phyloP scores from a whole-genome alignment of 306 rosid species.

The Malus asiatica region DNA sequence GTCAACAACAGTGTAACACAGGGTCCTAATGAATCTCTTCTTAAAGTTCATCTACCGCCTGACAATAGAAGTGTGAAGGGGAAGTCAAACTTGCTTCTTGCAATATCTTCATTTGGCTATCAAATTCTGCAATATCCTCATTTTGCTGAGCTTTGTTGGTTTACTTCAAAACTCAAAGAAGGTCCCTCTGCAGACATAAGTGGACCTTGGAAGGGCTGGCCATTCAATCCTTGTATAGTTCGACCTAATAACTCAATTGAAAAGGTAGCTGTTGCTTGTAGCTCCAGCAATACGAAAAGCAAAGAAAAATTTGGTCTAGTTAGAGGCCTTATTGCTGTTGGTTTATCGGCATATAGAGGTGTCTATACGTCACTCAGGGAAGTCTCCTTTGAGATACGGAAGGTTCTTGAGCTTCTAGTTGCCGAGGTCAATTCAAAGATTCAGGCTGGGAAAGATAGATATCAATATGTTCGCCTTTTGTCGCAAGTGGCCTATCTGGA shows the following conservation, averaged over 20 bases:
- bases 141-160: constrained; percentile 96
- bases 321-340: constrained; percentile 82
- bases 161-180: constrained; percentile 82
- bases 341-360: constrained; percentile 85
- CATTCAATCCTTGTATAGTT: constrained; percentile 85
- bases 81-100: constrained; percentile 60
- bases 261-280: constrained; percentile 35
- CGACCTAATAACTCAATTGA: constrained; percentile 51
- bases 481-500: constrained; percentile 95
- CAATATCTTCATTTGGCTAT: constrained; percentile 82
- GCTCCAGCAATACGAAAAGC: constrained; percentile 39
- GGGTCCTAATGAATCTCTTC: constrained; percentile 30
- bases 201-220: constrained; percentile 99
- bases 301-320: constrained; percentile 62
- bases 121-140: constrained; percentile 88
- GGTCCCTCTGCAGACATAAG: constrained; percentile 81
- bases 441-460: constrained; percentile 72
- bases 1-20: constrained; percentile 22
- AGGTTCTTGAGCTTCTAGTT: constrained; percentile 71
- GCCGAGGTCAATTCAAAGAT: constrained; percentile 52
- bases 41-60: constrained; percentile 41
- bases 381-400: constrained; percentile 69
- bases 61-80: constrained; percentile 50
- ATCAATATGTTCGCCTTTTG: constrained; percentile 67
- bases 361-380: constrained; percentile 69